Conservation (phyloP, 2,329 filamentous ascomycete genomes). For the Elsinoe australis region DNA sequence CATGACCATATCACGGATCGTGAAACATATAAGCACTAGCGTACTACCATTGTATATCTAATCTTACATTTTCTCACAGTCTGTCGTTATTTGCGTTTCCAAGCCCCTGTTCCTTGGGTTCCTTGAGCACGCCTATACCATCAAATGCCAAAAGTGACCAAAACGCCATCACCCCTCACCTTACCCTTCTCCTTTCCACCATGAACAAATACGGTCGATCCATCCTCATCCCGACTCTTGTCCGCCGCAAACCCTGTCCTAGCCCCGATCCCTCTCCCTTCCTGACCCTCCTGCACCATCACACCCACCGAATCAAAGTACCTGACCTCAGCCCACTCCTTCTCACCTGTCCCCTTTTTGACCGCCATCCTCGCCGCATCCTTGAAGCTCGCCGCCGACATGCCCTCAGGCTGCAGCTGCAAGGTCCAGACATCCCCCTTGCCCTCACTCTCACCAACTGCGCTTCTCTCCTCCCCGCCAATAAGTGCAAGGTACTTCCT, state of each 20-base stretch:
- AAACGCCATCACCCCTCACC: constrained; percentile 35
- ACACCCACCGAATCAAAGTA: constrained; percentile 39
- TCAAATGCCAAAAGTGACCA: constrained; percentile 32
- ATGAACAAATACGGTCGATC: constrained; percentile 45
- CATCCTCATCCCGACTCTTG: constrained; percentile 39
- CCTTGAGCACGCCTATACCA: neutral
- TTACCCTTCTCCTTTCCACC: constrained; percentile 44
- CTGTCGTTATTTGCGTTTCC: neutral
- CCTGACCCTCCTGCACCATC: constrained; percentile 30
- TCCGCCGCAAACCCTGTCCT: constrained; percentile 34
- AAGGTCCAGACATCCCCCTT: constrained; percentile 46
- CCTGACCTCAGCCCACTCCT: constrained; percentile 45
- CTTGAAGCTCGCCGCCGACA: constrained; percentile 44
- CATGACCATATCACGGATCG: neutral
- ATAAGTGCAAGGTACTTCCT: constrained; percentile 44
- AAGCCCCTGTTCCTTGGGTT: too few species aligned
- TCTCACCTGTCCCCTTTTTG: constrained; percentile 40
- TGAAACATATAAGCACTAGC: neutral
- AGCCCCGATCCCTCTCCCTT: constrained; percentile 33
- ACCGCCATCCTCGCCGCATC: constrained; percentile 42
- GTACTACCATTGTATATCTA: neutral
- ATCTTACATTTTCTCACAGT: neutral
- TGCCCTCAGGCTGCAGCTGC: constrained; percentile 43
- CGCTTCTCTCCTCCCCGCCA: constrained; percentile 35
- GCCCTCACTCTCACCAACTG: constrained; percentile 14